Evolutionary conservation across 2,329 filamentous ascomycete genomes (phyloP).

Genomic region (Aurifilum marmelostoma): DNA sequence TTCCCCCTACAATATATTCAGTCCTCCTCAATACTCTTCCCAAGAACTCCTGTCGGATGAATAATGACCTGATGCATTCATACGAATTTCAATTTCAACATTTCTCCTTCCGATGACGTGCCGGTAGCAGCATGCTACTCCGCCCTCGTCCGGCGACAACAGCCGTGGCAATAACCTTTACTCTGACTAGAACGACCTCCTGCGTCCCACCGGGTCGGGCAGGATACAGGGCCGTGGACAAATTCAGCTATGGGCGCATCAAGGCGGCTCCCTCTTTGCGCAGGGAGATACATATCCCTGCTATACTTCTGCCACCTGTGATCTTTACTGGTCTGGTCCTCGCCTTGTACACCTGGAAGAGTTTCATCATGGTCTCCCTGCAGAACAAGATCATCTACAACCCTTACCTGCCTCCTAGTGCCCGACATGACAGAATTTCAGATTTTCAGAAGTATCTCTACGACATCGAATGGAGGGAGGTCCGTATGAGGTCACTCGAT

Average conservation of each 20-base stretch:
- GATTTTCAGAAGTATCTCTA: conserved; percentile 64
- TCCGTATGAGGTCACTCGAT: conserved; percentile 62
- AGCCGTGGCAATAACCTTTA: neutral
- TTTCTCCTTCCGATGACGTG: conserved; percentile 1
- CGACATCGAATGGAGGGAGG: conserved; percentile 69
- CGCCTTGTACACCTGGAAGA: conserved; percentile 68
- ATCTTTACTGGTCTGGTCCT: conserved; percentile 69
- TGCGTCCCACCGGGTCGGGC: conserved; percentile 1
- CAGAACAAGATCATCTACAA: conserved; percentile 86
- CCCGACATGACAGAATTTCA: conserved; percentile 66
- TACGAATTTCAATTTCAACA: neutral
- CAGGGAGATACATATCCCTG: conserved; percentile 42
- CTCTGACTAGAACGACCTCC: conserved; percentile 29
- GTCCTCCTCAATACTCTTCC: neutral
- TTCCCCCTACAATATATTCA: neutral
- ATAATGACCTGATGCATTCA: neutral
- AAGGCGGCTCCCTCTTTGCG: conserved; percentile 23
- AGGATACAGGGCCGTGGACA: neutral
- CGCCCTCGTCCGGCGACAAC: conserved; percentile 16
- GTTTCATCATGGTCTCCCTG: conserved; percentile 74
- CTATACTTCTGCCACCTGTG: conserved; percentile 64
- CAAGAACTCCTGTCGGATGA: neutral
- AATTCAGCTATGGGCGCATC: conserved; percentile 16
- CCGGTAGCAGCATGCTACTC: conserved; percentile 24
- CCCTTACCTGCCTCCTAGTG: conserved; percentile 72